phyloP scores from a whole-genome alignment of 1,139 yeast genomes.

The Candida smagusa region DNA sequence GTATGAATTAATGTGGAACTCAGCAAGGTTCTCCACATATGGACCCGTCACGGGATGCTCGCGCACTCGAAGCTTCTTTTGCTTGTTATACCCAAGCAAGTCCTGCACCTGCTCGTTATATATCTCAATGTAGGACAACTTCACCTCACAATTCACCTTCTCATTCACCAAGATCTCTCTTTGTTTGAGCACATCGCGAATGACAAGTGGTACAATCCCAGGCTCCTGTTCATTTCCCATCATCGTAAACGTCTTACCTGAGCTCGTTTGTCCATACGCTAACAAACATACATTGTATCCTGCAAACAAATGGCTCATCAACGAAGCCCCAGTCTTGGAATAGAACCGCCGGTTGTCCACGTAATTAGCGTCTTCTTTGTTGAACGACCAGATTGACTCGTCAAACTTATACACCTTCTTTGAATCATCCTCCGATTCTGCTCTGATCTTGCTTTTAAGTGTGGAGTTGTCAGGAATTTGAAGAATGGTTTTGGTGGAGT shows the following conservation, averaged over 20 bases:
- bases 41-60: constrained; percentile 65
- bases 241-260: constrained; percentile 74
- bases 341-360: constrained; percentile 52
- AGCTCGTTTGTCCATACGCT: constrained; percentile 78
- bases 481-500: constrained; percentile 19
- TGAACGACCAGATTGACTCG: constrained; percentile 57
- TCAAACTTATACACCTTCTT: constrained; percentile 49
- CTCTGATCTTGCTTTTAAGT: constrained; percentile 6
- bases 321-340: constrained; percentile 50
- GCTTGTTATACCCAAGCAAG: constrained; percentile 31
- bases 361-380: constrained; percentile 29
- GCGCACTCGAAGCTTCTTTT: constrained; percentile 45
- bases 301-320: constrained; percentile 59
- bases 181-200: constrained; percentile 49
- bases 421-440: constrained; percentile 12
- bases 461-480: constrained; percentile 22
- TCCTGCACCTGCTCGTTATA: constrained; percentile 72
- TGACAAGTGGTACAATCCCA: constrained; percentile 61
- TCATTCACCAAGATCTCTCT: constrained; percentile 38
- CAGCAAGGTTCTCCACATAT: constrained; percentile 62
- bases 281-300: constrained; percentile 75
- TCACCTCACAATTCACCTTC: constrained; percentile 50
- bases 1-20: constrained; percentile 41
- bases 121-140: constrained; percentile 64
- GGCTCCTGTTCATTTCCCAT: constrained; percentile 53